Conservation (phyloP, 23 red algal genomes). For the Agarophyton chilense region DNA sequence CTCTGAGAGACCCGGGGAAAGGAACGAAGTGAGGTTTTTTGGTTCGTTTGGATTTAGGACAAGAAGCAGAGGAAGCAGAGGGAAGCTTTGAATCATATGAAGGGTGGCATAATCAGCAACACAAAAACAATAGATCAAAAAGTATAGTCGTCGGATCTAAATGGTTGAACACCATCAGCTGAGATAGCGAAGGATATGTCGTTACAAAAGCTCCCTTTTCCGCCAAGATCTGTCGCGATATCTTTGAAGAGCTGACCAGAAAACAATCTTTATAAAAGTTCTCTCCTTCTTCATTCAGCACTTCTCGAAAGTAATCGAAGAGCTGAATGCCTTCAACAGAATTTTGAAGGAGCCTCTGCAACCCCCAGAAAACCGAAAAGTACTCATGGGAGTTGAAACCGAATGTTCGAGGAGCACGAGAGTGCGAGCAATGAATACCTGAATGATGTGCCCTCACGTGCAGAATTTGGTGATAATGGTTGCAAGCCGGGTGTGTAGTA, state of each 20-base stretch:
- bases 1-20: neutral
- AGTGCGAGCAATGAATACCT: neutral
- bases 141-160: neutral
- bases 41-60: constrained; percentile 1
- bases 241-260: neutral
- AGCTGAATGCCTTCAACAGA: neutral
- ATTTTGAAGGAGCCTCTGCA: neutral
- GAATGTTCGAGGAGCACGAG: too few relatives aligned
- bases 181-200: constrained; percentile 2
- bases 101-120: neutral
- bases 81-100: neutral
- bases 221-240: neutral
- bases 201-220: neutral
- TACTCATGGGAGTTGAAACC: neutral
- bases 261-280: neutral
- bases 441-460: neutral
- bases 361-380: neutral
- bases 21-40: neutral
- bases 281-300: neutral
- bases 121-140: neutral
- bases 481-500: neutral
- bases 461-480: neutral
- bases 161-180: constrained; percentile 7
- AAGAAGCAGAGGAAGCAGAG: neutral
- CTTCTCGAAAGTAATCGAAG: neutral